Evolutionary conservation across 2,329 filamentous ascomycete species (phyloP), one percentile per base, ranked within the genome.

Genomic region (Tympanopsis confertula): DNA sequence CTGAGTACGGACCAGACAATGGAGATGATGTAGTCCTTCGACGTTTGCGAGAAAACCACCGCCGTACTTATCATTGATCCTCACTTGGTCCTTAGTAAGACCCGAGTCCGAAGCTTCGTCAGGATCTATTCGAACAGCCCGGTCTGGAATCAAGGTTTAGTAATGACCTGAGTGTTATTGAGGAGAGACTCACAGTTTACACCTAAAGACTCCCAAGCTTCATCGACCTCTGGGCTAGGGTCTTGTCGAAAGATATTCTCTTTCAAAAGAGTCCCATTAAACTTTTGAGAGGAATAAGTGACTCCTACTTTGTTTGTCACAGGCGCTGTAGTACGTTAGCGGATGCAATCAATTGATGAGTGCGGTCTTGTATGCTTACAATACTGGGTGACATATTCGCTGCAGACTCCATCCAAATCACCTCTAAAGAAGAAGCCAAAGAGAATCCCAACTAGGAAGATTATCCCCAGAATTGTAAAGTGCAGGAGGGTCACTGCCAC

Each of bases 141-240:
- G 22, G n/a, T 10, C 22, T 26, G 22, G n/a, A n/a, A n/a, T n/a
- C 22, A 7, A 26, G 22, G 22, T 26, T 26, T 10, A n/a, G 7
- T 10, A 10, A n/a, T 10, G 7, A 10, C 22, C 7, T 26, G 7
- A 26, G 7, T 10, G 22, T 10, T 10, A 10, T 7, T 2, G 14
- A 18, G 19, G n/a, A 12, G 3, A 20, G n/a, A 45, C 59, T 47
- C 43, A 72, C 68, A 73, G 24, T 68, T 58, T 1, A 66, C 55
- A 7, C 69, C 70, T 0, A 74, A 44, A 2, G 59, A 58, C 17
- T 57, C 55, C 69, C 70, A 74, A 2, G 69, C 69, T 10, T 58
- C 61, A 46, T 74, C 70, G 2, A 71, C 67, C 44, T 68, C 65
- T 2, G 65, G 63, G 3, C 63, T 50, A 13, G 49, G 19, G 18